Base-by-base conservation (phyloP, 164 flowering plant species). In the Malania oleifera region DNA sequence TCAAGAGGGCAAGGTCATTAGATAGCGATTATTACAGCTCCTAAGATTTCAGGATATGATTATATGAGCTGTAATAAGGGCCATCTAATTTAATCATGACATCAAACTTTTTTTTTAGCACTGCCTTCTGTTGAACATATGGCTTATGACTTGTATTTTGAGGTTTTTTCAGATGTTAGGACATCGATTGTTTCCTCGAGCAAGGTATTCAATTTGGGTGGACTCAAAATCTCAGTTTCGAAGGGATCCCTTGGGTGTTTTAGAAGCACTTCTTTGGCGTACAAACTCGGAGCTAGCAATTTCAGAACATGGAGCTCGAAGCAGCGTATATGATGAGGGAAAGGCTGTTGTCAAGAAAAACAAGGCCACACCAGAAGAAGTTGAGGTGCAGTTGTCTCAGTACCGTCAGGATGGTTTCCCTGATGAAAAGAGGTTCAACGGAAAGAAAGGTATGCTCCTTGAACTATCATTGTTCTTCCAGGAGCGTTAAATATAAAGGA, bases 181-280 rank as follows among this genome's bases (percentile, higher is more conserved):
- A 13, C 97, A 95, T 77, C 91, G 97, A 12, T 79, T 95, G 29
- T 95, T 95, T 67, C 96, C 93, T 35, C 67, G 78, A 59, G 83
- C 96, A 49, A 75, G 80, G 67, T 95, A 77, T 64, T 95, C 97
- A 18, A 86, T 95, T 47, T 95, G 99, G 97, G 97, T 95, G 51
- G 99, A 95, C 61, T 86, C 97, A 1, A 95, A 95, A 63, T 91
- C 96, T 19, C 99, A 95, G 52, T 85, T 95, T 52, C 80, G 96
- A 39, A 86, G 96, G 68, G 97, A 95, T 57, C 97, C 99, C 34
- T 54, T 95, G 57, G 96, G 97, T 52, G 96, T 95, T 26, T 43
- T 95, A 56, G 97, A 95, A 70, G 89, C 91, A 31, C 92, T 95
- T 69, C 89, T 95, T 58, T 95, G 97, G 97, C 91, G 87, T 43